Evolutionary conservation across 169 alveolate species (phyloP).

Genomic region (Neospora caninum): DNA sequence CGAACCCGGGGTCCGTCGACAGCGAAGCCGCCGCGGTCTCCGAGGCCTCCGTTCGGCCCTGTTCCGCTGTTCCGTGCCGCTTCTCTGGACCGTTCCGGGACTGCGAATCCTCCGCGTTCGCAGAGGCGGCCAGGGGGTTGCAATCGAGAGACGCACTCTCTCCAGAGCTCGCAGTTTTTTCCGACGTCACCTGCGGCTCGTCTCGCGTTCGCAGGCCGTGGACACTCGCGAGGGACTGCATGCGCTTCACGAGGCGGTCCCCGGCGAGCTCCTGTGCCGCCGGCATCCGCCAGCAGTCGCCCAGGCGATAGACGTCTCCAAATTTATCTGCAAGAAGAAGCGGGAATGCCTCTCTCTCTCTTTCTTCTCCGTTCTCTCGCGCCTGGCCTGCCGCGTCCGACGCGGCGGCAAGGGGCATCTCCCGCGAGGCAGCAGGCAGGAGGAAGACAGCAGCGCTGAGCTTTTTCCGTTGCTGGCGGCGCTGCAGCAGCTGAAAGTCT

Average conservation of each 20-base stretch:
- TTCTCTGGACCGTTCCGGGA: not conserved
- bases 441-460: conserved; percentile 34
- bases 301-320: conserved; percentile 29
- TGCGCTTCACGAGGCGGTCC: not conserved
- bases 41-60: not conserved
- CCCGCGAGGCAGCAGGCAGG: not conserved
- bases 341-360: not conserved
- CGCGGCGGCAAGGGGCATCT: not conserved
- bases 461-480: conserved; percentile 48
- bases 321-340: conserved; percentile 33
- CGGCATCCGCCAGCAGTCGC: not conserved
- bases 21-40: not conserved
- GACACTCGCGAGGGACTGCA: conserved; percentile 2
- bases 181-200: not conserved
- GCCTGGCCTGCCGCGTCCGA: not conserved
- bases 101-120: no score
- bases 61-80: not conserved
- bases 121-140: no score
- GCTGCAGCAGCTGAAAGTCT: conserved; percentile 16
- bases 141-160: no score
- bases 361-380: not conserved
- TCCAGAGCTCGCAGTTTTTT: no score
- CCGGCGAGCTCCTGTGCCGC: conserved; percentile 42
- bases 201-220: not conserved
- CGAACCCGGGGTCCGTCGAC: not conserved